Base-by-base conservation (phyloP, 305 asterid genomes). In the Fraxinus floribunda region DNA sequence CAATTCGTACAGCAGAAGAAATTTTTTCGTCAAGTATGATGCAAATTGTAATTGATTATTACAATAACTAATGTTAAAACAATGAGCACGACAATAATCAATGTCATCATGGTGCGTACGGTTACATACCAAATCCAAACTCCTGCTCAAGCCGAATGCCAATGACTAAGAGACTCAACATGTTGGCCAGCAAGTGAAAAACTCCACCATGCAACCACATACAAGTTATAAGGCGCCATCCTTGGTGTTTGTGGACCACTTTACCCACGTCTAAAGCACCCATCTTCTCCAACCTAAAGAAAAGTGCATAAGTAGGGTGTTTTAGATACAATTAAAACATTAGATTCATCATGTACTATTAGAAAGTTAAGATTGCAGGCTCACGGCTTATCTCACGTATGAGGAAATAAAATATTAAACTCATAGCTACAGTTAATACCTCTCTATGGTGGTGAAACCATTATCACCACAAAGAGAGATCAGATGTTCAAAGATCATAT, bases 131-230 rank as follows among this genome's bases (percentile, higher is more conserved):
- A 78, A 88, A 89, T 80, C 92, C 92, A 76, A 89, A 89, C 79
- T 89, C 92, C 26, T 87, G 91, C 85, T 89, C 92, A 36, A 89
- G 89, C 71, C 88, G 88, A 75, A 89, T 85, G 86, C 92, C 92
- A 72, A 89, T 86, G 15, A 86, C 83, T 79, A 89, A 26, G 75
- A 89, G 92, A 82, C 92, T 88, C 86, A 88, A 77, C 92, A 89
- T 89, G 86, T 89, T 89, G 84, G 91, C 91, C 78, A 89, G 88
- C 81, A 89, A 80, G 87, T 89, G 92, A 82, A 89, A 79, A 85
- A 89, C 86, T 55, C 92, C 92, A n/a, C 85, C 92, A 68, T 89
- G 92, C 74, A 89, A 84, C 91, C 92, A 89, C 80, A 88, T 83
- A 85, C 92, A 89, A 32, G 90, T 85, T 76, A 89, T 36, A 83